Base-by-base conservation (phyloP, 768 basidiomycete species). In the Panaeolus cyanescens region DNA sequence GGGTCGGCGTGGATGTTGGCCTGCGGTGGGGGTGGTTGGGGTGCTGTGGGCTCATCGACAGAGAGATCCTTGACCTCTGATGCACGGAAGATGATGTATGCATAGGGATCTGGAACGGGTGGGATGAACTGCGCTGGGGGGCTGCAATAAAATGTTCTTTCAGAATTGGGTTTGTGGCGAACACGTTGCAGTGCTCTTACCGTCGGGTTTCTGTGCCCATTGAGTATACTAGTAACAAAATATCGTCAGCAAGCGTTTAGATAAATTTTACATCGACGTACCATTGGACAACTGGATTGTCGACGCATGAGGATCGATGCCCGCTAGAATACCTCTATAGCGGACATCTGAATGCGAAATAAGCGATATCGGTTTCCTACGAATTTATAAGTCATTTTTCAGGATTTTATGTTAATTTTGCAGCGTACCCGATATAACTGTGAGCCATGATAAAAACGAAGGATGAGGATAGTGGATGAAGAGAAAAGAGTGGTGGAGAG, bases 291-390 rank as follows among this genome's bases (percentile, higher is more conserved):
- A 83, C 71, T 92, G 90, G 65, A 95, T 95, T 3, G 93, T 95
- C 10, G 91, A 92, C 55, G 90, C 90, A 63, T 79, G 84, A 32
- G 93, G 89, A 77, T 94, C 92, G 69, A 95, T 93, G 36, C 91
- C 92, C 54, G 91, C 91, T 53, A 95, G 81, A 63, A 92, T 93
- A 62, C 93, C 93, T 64, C 91, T 84, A 77, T 95, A 95, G 59
- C 93, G 89, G 62, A 95, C 91, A 84, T 93, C 93, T 55, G 91
- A 92, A 73, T 93, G 91, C 60, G 93, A 94, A 73, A 93, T 90
- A 70, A 95, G 88, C 60, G 93, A 93, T 61, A 95, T 95, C 9
- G 90, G 85, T 82, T 93, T 93, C 73, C 92, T 92, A 74, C 12
- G 31, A n/a, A 54, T 56, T 31, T 57, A 36, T 5, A 37, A 7